Evolutionary conservation across 139 green algal species (phyloP), one percentile per base, ranked within the genome.

Genomic region (Micractinium conductrix): DNA sequence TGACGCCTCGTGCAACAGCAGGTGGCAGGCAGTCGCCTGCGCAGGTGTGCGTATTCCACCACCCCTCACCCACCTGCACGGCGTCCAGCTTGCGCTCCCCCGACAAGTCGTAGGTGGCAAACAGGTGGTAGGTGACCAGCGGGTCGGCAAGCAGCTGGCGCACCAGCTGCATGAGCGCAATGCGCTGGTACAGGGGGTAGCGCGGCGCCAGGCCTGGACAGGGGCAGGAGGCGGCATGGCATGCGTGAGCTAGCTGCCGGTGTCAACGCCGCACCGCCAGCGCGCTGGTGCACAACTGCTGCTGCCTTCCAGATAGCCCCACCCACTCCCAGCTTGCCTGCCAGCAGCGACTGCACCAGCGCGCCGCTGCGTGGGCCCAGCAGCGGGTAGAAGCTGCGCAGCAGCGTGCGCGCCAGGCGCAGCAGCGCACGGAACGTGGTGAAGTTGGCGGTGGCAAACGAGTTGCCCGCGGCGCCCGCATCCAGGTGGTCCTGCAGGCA

Each of bases 291-390:
- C n/a, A n/a, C n/a, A n/a, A n/a, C n/a, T n/a, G n/a, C n/a, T n/a
- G n/a, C n/a, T n/a, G n/a, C n/a, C n/a, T n/a, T n/a, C n/a, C n/a
- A n/a, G n/a, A n/a, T n/a, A n/a, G 6, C 53, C 53, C 6, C 5
- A 14, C 53, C 26, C 53, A 62, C 24, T 22, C 19, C 53, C 53
- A 22, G 24, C 55, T 19, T 58, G 81, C 86, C 86, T 78, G 60
- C 84, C 76, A 95, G 84, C 78, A 95, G 85, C 24, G 80, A 73
- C 78, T 94, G 88, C 50, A 95, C 85, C 67, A 93, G 65, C 1
- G 38, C 53, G 21, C 80, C 75, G 37, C 85, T 83, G 37, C 85
- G 58, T 19, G 76, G 72, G 43, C 79, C 88, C 65, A 93, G 58
- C 63, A 86, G 79, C 33, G 60, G 50, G 30, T 80, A 73, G 76